phyloP scores from a whole-genome alignment of 1,139 yeast species.

The Protomyces gravidus region DNA sequence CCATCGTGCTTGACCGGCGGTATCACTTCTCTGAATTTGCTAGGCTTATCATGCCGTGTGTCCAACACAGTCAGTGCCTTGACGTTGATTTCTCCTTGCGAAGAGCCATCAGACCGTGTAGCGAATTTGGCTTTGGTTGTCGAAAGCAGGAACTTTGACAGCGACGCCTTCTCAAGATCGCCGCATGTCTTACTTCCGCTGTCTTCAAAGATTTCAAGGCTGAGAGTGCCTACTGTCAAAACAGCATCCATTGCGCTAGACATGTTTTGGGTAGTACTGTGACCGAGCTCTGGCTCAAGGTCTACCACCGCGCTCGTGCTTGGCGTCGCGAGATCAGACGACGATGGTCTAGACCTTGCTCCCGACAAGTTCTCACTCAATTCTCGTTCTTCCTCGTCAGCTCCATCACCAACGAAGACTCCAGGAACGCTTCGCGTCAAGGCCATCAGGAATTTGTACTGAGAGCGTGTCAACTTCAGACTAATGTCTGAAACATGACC shows the following conservation, averaged over 20 bases:
- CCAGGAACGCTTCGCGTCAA: constrained; percentile 56
- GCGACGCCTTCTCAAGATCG: constrained; percentile 43
- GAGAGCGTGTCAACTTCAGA: constrained; percentile 70
- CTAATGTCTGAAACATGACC: constrained; percentile 67
- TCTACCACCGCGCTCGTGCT: not conserved
- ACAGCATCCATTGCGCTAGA: constrained; percentile 47
- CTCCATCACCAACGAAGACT: constrained; percentile 47
- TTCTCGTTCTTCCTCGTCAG: constrained; percentile 47
- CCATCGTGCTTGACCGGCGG: constrained; percentile 63
- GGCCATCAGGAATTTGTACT: constrained; percentile 56
- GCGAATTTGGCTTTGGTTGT: constrained; percentile 52
- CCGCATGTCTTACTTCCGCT: constrained; percentile 46
- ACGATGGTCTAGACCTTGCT: not conserved
- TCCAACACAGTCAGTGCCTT: constrained; percentile 76
- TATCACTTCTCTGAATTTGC: constrained; percentile 72
- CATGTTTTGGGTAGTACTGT: not conserved
- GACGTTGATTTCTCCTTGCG: constrained; percentile 58
- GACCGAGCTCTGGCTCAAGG: not conserved
- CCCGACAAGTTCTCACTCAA: constrained; percentile 13
- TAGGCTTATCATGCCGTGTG: constrained; percentile 56
- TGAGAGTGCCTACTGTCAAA: constrained; percentile 59
- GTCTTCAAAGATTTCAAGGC: constrained; percentile 60
- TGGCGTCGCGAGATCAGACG: not conserved
- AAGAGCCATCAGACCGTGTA: constrained; percentile 54
- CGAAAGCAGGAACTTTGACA: constrained; percentile 64